Evolutionary conservation across 768 basidiomycete genomes (phyloP).

Genomic region (Agaricus subrufescens): DNA sequence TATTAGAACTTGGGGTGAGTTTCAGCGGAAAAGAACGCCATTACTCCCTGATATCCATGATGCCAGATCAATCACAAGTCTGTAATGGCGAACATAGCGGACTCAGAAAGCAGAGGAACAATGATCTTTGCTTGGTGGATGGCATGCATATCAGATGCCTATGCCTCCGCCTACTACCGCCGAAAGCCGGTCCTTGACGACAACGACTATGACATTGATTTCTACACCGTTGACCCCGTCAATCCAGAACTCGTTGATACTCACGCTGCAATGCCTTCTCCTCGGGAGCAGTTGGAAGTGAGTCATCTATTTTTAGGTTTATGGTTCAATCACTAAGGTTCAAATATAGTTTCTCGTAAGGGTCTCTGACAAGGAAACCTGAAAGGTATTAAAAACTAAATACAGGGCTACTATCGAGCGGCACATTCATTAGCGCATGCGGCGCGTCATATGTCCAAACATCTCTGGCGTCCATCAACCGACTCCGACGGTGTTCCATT

Average conservation of each 20-base stretch:
- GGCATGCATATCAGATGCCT: slow-evolving; percentile 82
- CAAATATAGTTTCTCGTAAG: slow-evolving; percentile 62
- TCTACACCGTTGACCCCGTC: slow-evolving; percentile 71
- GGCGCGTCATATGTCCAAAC: slow-evolving; percentile 75
- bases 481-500: slow-evolving; percentile 76
- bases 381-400: slow-evolving; percentile 14
- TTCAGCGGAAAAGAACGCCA: background rate
- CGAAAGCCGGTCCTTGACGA: slow-evolving; percentile 84
- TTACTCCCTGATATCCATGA: background rate
- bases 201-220: slow-evolving; percentile 87
- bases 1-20: slow-evolving; percentile 70
- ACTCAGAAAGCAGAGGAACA: slow-evolving; percentile 71
- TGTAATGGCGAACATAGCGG: slow-evolving; percentile 66
- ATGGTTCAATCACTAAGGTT: slow-evolving; percentile 13
- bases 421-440: slow-evolving; percentile 81
- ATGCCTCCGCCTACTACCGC: slow-evolving; percentile 78
- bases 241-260: slow-evolving; percentile 41
- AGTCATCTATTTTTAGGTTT: slow-evolving; percentile 13
- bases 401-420: slow-evolving; percentile 78
- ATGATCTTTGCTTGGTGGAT: slow-evolving; percentile 96
- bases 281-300: slow-evolving; percentile 79
- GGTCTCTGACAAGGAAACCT: slow-evolving; percentile 11
- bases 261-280: slow-evolving; percentile 48
- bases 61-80: slow-evolving; percentile 80
- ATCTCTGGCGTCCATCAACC: slow-evolving; percentile 75